Base-by-base conservation (phyloP, 2,329 filamentous ascomycete genomes). In the Xylaria hypoxylon region DNA sequence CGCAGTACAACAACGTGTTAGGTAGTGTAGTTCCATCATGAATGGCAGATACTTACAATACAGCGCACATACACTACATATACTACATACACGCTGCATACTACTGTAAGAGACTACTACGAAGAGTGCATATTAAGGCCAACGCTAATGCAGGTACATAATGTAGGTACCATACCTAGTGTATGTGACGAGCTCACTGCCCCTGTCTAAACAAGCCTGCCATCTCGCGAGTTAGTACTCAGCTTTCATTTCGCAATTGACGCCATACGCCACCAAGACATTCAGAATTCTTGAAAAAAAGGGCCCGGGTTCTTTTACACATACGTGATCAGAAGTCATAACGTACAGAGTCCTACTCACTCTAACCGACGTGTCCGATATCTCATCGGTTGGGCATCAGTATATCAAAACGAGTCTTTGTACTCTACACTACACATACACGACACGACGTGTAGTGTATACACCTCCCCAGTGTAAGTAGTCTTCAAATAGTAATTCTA, bases 221-320 rank as follows among this genome's bases (percentile, higher is more conserved):
- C 33, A 22, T 42, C 38, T 17, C 38, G 19, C 19, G 31, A 56
- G 24, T 17, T 3, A 2, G 17, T 24, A 24, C 31, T 57, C 64
- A 66, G 64, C 60, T 67, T 38, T 67, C 60, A 67, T 67, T 67
- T 67, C 56, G 44, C 55, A 63, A 45, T 24, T 60, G 50, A 59
- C 56, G 55, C 60, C 60, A 57, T 60, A 35, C 59, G 56, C 60
- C 64, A 60, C 44, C 15, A 24, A 56, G n/a, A n/a, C n/a, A n/a
- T n/a, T n/a, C 31, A 24, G 35, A 13, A 24, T 60, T 10, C 50
- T 47, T 24, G 8, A n/a, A 7, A 11, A 13, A 28, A 24, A 28
- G 13, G 35, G 35, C 3, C 35, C 10, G 35, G 13, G 35, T 4
- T 15, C 11, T 38, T 11, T 38, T 38, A 13, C 35, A 5, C 35